Evolutionary conservation across 495 filamentous ascomycete genomes (phyloP), one percentile per base, ranked within the genome.

Genomic region (Xylaria intraflava): DNA sequence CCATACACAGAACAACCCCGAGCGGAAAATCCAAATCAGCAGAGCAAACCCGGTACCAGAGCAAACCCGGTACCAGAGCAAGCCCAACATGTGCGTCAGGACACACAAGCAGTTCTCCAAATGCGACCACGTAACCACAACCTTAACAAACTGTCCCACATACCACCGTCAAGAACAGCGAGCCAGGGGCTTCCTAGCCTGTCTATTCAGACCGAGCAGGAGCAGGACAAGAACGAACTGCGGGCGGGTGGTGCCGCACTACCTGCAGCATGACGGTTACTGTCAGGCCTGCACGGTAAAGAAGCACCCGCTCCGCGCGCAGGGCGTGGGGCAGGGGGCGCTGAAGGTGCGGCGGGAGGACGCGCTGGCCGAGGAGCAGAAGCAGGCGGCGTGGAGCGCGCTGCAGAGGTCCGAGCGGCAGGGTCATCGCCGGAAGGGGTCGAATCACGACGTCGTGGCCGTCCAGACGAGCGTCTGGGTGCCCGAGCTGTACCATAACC

Each of bases 71-170:
- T 12, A 38, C 3, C 35, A 38, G n/a, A 38, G 9, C 41, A 23
- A n/a, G 24, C 5, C 41, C 26, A 50, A 26, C 19, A 66, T 66
- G 61, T 66, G 64, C 27, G 33, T 64, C 20, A 43, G 60, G 9
- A 44, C 53, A 27, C 43, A 44, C 2, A 44, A 58, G 3, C 52
- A 64, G 46, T 66, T 58, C 46, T 52, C 48, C 22, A 55, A 56
- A 30, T 66, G 64, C 17, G 17, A 47, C 17, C 61, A 66, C 48
- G 47, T 62, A 11, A 39, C 40, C 7, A 56, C 50, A 4, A 56
- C 53, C 7, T 26, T 64, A 27, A 62, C 59, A 14, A 47, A 57
- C n/a, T 66, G 61, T 29, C 64, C 61, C 5, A 55, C 56, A 22
- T 45, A 62, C 38, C 29, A 60, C n/a, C 62, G 62, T 23, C 51